Evolutionary conservation across 2,329 filamentous ascomycete species (phyloP), one percentile per base, ranked within the genome.

Genomic region (Arthrobotrys sinensis): DNA sequence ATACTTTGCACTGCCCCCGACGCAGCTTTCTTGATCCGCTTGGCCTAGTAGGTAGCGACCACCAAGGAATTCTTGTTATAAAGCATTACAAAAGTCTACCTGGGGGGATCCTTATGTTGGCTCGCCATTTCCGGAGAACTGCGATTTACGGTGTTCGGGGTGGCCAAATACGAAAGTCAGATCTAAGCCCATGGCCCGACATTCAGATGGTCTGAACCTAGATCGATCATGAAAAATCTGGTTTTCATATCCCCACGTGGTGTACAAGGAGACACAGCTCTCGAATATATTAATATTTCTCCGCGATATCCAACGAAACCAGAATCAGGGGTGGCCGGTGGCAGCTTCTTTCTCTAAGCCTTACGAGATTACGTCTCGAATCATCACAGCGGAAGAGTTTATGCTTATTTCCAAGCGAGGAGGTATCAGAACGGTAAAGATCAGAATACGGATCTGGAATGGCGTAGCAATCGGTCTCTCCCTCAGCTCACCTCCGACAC

Each of bases 361-460:
- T 63, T 72, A 72, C 32, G 28, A 53, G 32, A 72, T 72, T 36
- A 72, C 68, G 68, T 65, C 16, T 57, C 21, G 46, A 36, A 45
- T 14, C 16, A 12, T 38, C n/a, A 5, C 36, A 48, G 38, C 48
- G 16, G 16, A 34, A 50, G 16, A 34, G 57, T 4, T 73, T 73
- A 73, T 73, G 69, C 69, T 73, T 65, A 73, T 66, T 73, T 66
- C 69, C 60, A 73, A 73, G 69, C 48, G 69, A 73, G 21, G 19
- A n/a, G 36, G 34, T 43, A 28, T 60, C 36, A n/a, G 2, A 8
- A n/a, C 12, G 34, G 16, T 2, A 34, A 43, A 19, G 4, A 46
- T 53, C 24, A 45, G 50, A 45, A 46, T 60, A 40, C 28, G 48
- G 14, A 34, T 16, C 24, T 48, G 12, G 8, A 4, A 19, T 10